Percentiles rank a stretch among this genome's conserved stretches.
These are phyloP conservation scores for Phytopythium boreale DNA, from an alignment of 352 stramenopile genomes.

Conservation along the genomic window DNA sequence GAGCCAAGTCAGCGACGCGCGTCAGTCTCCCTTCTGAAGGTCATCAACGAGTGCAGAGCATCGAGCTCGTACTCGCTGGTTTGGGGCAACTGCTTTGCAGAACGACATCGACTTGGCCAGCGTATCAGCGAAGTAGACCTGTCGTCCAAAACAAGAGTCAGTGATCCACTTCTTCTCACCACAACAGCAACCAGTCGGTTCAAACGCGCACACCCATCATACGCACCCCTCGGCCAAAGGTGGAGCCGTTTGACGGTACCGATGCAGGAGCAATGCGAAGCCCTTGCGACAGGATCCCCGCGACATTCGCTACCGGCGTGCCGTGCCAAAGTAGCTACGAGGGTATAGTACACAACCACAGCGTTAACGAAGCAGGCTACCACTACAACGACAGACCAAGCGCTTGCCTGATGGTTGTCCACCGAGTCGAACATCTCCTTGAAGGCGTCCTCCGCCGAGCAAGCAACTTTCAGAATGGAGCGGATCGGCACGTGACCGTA, in stretches of 20 bases:
- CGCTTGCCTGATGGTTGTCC: conserved; percentile 49
- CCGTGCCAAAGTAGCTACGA: conserved; percentile 57
- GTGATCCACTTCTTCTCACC: not conserved
- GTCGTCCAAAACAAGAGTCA: not conserved
- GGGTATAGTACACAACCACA: not conserved
- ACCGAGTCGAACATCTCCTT: conserved; percentile 32
- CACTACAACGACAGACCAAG: not conserved
- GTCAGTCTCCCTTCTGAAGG: not conserved
- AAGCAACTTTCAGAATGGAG: conserved; percentile 47
- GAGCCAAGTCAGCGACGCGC: not conserved
- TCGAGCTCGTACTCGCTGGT: not conserved
- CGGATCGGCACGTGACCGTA: conserved; percentile 27
- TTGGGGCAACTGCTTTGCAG: too few species aligned
- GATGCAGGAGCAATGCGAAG: conserved; percentile 69
- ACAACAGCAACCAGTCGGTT: not conserved
- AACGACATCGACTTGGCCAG: conserved; percentile 54
- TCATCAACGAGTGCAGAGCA: not conserved
- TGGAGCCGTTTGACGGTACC: conserved; percentile 59
- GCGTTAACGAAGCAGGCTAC: not conserved
- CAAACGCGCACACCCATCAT: not conserved
- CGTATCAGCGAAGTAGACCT: conserved; percentile 73
- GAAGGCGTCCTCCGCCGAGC: conserved; percentile 40
- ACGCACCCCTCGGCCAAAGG: conserved; percentile 66
- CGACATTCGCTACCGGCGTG: conserved; percentile 51
- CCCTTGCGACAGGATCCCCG: conserved; percentile 65